Conservation (phyloP, 208 protist species). For the Trypanosoma cruzi region DNA sequence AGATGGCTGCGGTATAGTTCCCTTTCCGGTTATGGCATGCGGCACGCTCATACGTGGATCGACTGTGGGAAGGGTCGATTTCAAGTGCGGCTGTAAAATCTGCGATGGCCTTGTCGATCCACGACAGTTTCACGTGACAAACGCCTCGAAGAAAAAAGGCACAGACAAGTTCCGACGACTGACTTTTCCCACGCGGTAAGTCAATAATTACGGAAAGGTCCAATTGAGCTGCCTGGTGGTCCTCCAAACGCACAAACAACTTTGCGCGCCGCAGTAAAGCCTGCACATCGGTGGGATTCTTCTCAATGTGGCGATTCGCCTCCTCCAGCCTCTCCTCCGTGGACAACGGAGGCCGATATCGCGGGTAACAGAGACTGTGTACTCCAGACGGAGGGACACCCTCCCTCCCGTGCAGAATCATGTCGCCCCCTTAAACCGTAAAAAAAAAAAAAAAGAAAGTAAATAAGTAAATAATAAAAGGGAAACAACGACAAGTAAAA, state of each 20-base stretch:
- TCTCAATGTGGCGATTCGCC: conserved; percentile 26
- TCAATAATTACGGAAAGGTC: conserved; percentile 47
- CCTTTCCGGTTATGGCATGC: conserved; percentile 72
- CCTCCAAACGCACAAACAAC: conserved; percentile 38
- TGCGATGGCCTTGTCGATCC: conserved; percentile 52
- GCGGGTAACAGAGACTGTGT: not conserved
- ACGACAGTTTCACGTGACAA: conserved; percentile 52
- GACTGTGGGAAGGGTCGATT: conserved; percentile 42
- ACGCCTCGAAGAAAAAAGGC: conserved; percentile 50
- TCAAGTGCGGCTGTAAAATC: conserved; percentile 73
- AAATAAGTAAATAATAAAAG: conserved; percentile 1
- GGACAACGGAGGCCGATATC: conserved; percentile 20
- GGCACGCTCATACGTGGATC: conserved; percentile 72
- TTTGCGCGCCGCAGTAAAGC: conserved; percentile 41
- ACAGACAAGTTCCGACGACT: conserved; percentile 2
- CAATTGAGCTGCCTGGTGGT: conserved; percentile 37
- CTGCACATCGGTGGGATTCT: conserved; percentile 22
- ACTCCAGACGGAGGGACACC: not conserved
- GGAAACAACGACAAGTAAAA: not conserved
- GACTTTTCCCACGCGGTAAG: conserved; percentile 12
- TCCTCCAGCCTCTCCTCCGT: conserved; percentile 39
- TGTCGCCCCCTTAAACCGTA: no score
- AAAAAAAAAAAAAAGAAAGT: conserved; percentile 5
- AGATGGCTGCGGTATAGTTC: conserved; percentile 72
- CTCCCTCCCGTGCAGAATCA: conserved; percentile 15